These are phyloP conservation scores for Trichoderma sp. DNA, from an alignment of 2,329 filamentous ascomycete species.

Conservation along the genomic window DNA sequence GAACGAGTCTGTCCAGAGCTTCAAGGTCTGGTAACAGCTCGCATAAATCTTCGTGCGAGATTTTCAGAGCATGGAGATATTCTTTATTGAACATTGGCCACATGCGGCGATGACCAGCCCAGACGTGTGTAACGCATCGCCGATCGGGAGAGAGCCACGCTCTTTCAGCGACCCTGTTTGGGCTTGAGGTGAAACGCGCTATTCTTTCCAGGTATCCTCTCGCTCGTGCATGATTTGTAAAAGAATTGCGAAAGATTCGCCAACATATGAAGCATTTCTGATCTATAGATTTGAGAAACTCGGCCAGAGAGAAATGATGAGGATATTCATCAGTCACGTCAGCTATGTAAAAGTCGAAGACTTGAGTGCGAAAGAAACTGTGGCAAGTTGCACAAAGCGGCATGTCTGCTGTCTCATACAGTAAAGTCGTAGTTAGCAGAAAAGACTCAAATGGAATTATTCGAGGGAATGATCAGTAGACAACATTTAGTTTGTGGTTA, in stretches of 20 bases:
- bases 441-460: background rate
- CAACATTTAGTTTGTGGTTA: background rate
- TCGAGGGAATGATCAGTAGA: background rate
- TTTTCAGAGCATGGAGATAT: background rate
- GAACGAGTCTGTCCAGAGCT: background rate
- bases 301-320: background rate
- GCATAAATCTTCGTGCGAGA: background rate
- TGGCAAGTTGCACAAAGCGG: background rate
- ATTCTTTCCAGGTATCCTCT: background rate
- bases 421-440: background rate
- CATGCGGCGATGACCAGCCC: background rate
- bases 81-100: background rate
- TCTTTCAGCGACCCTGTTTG: background rate
- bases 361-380: background rate
- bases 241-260: background rate
- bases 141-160: background rate
- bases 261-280: background rate
- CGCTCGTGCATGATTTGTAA: background rate
- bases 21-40: background rate
- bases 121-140: background rate
- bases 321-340: background rate
- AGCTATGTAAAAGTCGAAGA: background rate
- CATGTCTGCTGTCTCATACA: background rate
- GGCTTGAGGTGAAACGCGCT: background rate
- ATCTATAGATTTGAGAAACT: background rate